Evolutionary conservation across 1,284 basidiomycete species (phyloP).

Genomic region (Pyrrhoderma noxium): DNA sequence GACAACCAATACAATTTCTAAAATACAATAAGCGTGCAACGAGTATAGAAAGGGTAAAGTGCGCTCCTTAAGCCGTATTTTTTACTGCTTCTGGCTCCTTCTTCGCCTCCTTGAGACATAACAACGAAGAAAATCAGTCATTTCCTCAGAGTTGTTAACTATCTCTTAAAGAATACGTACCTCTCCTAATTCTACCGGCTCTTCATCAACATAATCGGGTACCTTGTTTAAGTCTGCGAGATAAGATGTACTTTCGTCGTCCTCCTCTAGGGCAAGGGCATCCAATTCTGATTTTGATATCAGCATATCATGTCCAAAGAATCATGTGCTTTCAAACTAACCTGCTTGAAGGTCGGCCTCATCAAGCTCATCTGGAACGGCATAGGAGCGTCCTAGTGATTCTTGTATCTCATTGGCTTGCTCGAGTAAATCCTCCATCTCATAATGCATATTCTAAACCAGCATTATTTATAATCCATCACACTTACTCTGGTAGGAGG

Average conservation of each 20-base stretch:
- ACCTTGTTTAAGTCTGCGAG: constrained; percentile 76
- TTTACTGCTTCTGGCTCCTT: constrained; percentile 47
- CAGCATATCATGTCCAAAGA: constrained; percentile 5
- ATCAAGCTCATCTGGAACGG: constrained; percentile 96
- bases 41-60: no score
- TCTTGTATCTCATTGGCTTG: constrained; percentile 98
- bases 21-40: no score
- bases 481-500: background rate
- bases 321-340: constrained; percentile 29
- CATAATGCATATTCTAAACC: constrained; percentile 81
- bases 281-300: constrained; percentile 65
- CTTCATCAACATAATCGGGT: constrained; percentile 86
- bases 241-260: constrained; percentile 84
- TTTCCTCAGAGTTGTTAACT: background rate
- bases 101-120: constrained; percentile 30
- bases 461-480: constrained; percentile 2
- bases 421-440: constrained; percentile 97
- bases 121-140: constrained; percentile 11
- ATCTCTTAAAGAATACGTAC: constrained; percentile 32
- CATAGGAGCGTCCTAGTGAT: constrained; percentile 87
- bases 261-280: constrained; percentile 79
- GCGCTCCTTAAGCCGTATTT: constrained; percentile 31
- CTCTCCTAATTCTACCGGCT: constrained; percentile 63
- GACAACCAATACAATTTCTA: background rate
- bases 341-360: constrained; percentile 97